phyloP scores from a whole-genome alignment of 2,329 filamentous ascomycete species.

The Grosmannia penicillata region DNA sequence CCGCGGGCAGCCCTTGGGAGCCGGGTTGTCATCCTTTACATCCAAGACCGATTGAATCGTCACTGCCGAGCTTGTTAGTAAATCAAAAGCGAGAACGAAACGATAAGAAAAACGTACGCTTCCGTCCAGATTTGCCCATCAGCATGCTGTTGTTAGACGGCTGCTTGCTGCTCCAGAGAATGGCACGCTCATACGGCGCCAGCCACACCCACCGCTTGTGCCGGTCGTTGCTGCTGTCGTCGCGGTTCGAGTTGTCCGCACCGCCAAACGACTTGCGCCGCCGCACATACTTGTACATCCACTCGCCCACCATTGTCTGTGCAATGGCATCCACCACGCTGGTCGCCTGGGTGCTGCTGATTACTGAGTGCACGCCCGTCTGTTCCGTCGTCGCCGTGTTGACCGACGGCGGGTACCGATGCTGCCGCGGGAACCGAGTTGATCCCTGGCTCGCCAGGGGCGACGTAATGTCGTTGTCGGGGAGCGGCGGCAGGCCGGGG shows the following conservation, averaged over 20 bases:
- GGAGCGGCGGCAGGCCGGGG: slow-evolving; percentile 56
- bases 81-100: background rate
- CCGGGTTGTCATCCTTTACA: slow-evolving; percentile 82
- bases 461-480: slow-evolving; percentile 55
- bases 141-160: slow-evolving; percentile 75
- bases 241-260: slow-evolving; percentile 47
- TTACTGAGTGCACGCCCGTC: slow-evolving; percentile 32
- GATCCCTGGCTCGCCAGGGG: slow-evolving; percentile 28
- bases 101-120: slow-evolving; percentile 48
- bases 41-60: slow-evolving; percentile 92
- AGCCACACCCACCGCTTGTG: slow-evolving; percentile 99
- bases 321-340: slow-evolving; percentile 92
- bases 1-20: slow-evolving; percentile 52
- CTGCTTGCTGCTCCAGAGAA: slow-evolving; percentile 98
- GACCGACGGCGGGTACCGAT: slow-evolving; percentile 45
- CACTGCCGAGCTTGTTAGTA: slow-evolving; percentile 38
- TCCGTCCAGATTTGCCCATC: slow-evolving; percentile 87
- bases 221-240: slow-evolving; percentile 60
- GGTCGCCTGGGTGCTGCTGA: slow-evolving; percentile 49
- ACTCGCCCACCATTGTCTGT: slow-evolving; percentile 95
- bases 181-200: slow-evolving; percentile 85
- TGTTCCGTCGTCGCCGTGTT: slow-evolving; percentile 36
- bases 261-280: slow-evolving; percentile 84
- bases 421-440: slow-evolving; percentile 27
- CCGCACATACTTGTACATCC: slow-evolving; percentile 87